Evolutionary conservation across 2,329 filamentous ascomycete species (phyloP), one percentile per base, ranked within the genome.

Genomic region (Penicillium sp.): DNA sequence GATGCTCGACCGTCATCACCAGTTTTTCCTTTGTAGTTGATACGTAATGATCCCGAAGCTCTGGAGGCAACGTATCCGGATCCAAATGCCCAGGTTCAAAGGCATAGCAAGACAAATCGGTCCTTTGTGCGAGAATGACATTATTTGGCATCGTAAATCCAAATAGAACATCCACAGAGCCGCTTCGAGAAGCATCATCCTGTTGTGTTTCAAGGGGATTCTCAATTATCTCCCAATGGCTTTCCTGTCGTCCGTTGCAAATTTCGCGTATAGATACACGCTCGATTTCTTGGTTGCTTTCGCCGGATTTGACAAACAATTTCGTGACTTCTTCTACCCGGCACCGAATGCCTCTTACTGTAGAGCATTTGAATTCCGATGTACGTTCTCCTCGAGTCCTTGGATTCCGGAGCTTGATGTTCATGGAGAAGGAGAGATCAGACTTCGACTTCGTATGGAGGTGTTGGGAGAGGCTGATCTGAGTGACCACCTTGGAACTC

Each of bases 1-100:
- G 44, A 50, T 57, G 54, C 23, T 53, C 43, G 29, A 49, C 25
- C 5, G 44, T 53, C 9, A 57, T 43, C 13, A 57, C 47, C 26
- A 53, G 19, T 8, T 23, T 23, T 10, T 25, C 16, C 5, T 16
- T 52, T 31, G 50, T 35, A 13, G 16, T 52, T 21, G 13, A 49
- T 6, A 9, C 10, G 19, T 21, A 42, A 42, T 23, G 13, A 23
- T 23, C 19, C n/a, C 5, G 10, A 23, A 42, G 39, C 19, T 14
- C 39, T 4, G 6, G 16, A 4, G n/a, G n/a, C 19, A 42, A 23
- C 4, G 26, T 14, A 2, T 2, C 5, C 7, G 35, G 13, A 19
- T 21, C 13, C 25, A 25, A 11, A 21, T 35, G 25, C 5, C 3
- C 47, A 19, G 44, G 39, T 19, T 33, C 21, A 19, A 35, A 19